A percentile compares a stretch with the other conserved stretches of the same genome.
Evolutionary conservation across 495 filamentous ascomycete species (phyloP).

Genomic region (Tuber melanosporum): DNA sequence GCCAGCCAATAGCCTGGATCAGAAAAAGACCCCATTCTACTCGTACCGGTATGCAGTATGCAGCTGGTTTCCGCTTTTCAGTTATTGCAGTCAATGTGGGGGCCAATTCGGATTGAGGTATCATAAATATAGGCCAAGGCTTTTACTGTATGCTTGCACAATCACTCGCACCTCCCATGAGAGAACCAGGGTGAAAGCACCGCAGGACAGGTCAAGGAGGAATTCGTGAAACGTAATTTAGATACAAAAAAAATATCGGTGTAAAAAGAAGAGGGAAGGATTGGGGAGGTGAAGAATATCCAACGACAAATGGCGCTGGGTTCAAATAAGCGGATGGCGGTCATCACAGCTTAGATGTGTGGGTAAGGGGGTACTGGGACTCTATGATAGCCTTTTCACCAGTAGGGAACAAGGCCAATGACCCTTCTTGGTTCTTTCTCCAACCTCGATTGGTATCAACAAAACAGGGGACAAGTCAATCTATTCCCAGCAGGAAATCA

Average conservation of each 20-base stretch:
- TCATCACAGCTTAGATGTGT: neutral
- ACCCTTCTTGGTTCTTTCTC: neutral
- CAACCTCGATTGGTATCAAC: neutral
- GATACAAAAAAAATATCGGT: neutral
- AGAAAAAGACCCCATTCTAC: neutral
- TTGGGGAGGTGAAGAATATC: neutral
- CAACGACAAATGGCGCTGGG: neutral
- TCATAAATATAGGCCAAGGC: neutral
- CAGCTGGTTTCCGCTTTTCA: neutral
- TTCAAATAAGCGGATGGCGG: neutral
- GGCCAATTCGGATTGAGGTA: neutral
- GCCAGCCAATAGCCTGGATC: neutral
- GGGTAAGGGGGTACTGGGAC: neutral
- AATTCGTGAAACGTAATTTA: neutral
- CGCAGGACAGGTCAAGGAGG: neutral
- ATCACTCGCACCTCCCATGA: neutral
- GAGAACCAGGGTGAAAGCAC: neutral
- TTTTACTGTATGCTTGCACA: neutral
- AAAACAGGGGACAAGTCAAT: neutral
- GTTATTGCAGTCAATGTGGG: too few relatives aligned
- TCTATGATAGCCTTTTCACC: neutral
- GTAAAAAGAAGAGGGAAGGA: neutral
- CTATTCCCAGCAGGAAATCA: neutral
- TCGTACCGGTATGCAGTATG: neutral
- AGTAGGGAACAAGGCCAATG: neutral